These are phyloP conservation scores for Chaetomium olivaceum DNA, from an alignment of 2,329 filamentous ascomycete genomes.

Conservation along the genomic window DNA sequence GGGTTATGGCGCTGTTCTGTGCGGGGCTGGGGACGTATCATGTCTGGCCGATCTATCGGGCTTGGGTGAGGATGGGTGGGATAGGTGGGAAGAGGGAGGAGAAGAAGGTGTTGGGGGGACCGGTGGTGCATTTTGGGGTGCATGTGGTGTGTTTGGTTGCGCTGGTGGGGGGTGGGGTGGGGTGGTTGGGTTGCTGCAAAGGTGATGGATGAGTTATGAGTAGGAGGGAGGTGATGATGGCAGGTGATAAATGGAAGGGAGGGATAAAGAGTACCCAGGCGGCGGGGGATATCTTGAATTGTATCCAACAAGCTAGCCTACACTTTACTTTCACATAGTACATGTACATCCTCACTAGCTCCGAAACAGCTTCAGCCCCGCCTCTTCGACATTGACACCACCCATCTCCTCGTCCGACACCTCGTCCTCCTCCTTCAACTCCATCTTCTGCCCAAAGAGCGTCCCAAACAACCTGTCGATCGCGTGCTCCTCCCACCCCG, in stretches of 20 bases:
- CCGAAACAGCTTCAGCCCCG: constrained; percentile 56
- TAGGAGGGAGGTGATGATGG: neutral
- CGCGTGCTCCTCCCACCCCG: constrained; percentile 77
- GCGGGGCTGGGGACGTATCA: constrained; percentile 51
- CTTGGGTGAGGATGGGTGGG: constrained; percentile 36
- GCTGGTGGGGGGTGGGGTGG: constrained; percentile 38
- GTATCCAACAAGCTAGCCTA: neutral
- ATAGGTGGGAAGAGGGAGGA: constrained; percentile 32
- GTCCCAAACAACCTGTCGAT: constrained; percentile 76
- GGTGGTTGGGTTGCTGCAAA: constrained; percentile 10
- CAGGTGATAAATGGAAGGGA: neutral
- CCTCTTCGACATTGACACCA: constrained; percentile 53
- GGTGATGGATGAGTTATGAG: neutral
- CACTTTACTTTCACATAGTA: neutral
- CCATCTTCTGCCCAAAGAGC: constrained; percentile 69
- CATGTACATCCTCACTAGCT: constrained; percentile 33
- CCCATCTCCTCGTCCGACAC: constrained; percentile 53
- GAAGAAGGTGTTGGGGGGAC: constrained; percentile 46
- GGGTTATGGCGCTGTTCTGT: constrained; percentile 38
- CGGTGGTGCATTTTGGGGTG: constrained; percentile 46
- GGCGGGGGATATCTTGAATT: neutral
- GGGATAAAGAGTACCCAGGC: neutral
- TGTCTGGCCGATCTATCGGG: constrained; percentile 49
- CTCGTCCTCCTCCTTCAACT: constrained; percentile 59
- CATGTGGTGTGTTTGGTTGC: constrained; percentile 44